These are phyloP conservation scores for Ziziphus jujuba DNA, from an alignment of 306 rosid species.

Conservation along the genomic window DNA sequence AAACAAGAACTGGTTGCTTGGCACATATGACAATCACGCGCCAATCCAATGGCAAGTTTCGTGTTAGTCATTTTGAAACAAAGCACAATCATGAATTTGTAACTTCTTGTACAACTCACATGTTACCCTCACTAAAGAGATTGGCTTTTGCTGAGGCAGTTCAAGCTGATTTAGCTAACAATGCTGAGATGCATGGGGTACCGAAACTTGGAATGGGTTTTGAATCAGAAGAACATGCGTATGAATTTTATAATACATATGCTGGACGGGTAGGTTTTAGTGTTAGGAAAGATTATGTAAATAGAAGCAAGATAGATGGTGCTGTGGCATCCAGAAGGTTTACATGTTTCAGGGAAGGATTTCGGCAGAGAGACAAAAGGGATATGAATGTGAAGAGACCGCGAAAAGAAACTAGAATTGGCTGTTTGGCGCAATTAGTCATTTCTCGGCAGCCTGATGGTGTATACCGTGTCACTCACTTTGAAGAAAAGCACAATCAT, in stretches of 20 bases:
- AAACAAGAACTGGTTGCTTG: slow-evolving; percentile 68
- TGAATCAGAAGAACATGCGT: slow-evolving; percentile 54
- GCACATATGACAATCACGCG: slow-evolving; percentile 70
- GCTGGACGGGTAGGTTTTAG: slow-evolving; percentile 62
- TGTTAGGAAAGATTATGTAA: slow-evolving; percentile 67
- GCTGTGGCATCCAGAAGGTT: slow-evolving; percentile 60
- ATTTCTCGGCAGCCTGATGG: slow-evolving; percentile 62
- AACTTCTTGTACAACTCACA: slow-evolving; percentile 39
- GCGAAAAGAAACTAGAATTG: slow-evolving; percentile 63
- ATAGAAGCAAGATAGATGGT: slow-evolving; percentile 68
- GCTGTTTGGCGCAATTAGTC: slow-evolving; percentile 59
- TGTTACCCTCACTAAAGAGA: slow-evolving; percentile 60
- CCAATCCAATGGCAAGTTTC: slow-evolving; percentile 54
- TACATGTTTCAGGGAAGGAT: slow-evolving; percentile 72
- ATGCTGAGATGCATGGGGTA: slow-evolving; percentile 41
- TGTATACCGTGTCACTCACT: slow-evolving; percentile 56
- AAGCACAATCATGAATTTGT: slow-evolving; percentile 61
- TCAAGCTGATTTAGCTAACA: slow-evolving; percentile 37
- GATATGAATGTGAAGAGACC: slow-evolving; percentile 49
- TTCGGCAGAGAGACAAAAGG: slow-evolving; percentile 53
- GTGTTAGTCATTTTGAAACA: slow-evolving; percentile 46
- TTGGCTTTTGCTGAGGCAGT: slow-evolving; percentile 55
- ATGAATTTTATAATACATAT: slow-evolving; percentile 57
- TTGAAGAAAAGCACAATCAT: slow-evolving; percentile 66
- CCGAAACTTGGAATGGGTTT: slow-evolving; percentile 68